These are phyloP conservation scores for Polysphondylium violaceum DNA, from an alignment of 78 protist genomes.

Conservation along the genomic window DNA sequence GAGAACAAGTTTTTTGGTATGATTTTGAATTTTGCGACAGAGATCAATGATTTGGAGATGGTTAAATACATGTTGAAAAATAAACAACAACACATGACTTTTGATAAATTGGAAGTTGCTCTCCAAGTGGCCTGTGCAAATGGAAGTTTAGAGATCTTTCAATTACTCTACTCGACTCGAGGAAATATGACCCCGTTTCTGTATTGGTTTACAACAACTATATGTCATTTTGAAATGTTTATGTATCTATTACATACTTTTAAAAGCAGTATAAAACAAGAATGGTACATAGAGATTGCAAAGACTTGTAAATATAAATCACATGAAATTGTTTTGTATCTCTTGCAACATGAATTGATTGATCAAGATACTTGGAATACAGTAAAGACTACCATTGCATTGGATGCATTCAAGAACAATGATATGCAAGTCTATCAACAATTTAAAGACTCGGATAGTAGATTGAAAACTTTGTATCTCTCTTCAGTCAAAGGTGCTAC, in stretches of 20 bases:
- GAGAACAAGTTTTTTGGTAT: too few relatives aligned
- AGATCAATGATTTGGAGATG: slow-evolving; percentile 5
- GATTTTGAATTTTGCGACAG: slow-evolving; percentile 8
- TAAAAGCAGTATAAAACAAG: background rate
- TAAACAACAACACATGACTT: slow-evolving; percentile 11
- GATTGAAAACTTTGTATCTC: too few relatives aligned
- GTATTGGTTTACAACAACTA: background rate
- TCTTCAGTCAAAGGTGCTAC: too few relatives aligned
- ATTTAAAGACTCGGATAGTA: too few relatives aligned
- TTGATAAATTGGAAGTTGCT: background rate
- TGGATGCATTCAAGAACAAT: too few relatives aligned
- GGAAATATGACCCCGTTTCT: background rate
- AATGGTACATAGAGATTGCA: background rate
- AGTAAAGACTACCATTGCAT: too few relatives aligned
- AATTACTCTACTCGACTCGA: slow-evolving; percentile 2
- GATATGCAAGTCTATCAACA: too few relatives aligned
- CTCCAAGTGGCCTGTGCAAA: background rate
- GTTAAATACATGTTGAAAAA: slow-evolving; percentile 1
- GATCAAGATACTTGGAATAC: too few relatives aligned
- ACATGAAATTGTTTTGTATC: too few relatives aligned
- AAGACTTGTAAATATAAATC: too few relatives aligned
- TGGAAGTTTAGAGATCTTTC: slow-evolving; percentile 16
- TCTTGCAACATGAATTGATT: too few relatives aligned
- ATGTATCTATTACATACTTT: too few relatives aligned
- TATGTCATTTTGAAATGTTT: background rate